Evolutionary conservation across 1,139 yeast species (phyloP).

Genomic region (Lodderomyces pseudojiufengensis): DNA sequence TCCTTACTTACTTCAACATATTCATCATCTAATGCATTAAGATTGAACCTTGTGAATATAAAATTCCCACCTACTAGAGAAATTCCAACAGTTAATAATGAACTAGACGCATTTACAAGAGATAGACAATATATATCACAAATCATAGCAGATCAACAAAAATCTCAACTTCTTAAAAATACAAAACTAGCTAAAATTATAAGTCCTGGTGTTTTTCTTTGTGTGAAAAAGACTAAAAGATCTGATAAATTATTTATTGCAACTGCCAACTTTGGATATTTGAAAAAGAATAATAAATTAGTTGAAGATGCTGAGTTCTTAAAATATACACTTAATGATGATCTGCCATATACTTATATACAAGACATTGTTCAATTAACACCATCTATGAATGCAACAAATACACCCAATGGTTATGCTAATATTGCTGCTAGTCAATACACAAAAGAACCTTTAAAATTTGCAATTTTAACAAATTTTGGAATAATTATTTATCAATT

Average conservation of each 20-base stretch:
- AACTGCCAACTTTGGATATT: constrained; percentile 78
- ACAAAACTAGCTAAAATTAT: constrained; percentile 52
- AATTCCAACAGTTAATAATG: constrained; percentile 51
- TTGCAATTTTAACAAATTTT: constrained; percentile 78
- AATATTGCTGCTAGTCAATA: constrained; percentile 87
- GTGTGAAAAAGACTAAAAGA: constrained; percentile 41
- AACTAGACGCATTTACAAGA: constrained; percentile 42
- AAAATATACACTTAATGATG: constrained; percentile 42
- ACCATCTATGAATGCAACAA: constrained; percentile 67
- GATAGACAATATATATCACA: constrained; percentile 43
- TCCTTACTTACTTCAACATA: constrained; percentile 25
- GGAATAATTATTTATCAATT: constrained; percentile 76
- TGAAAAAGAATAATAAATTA: constrained; percentile 66
- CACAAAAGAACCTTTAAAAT: constrained; percentile 54
- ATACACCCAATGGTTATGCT: constrained; percentile 72
- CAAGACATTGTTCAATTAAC: constrained; percentile 72
- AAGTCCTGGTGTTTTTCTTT: constrained; percentile 79
- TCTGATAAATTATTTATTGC: constrained; percentile 64
- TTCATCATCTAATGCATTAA: constrained; percentile 25
- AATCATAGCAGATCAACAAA: constrained; percentile 42
- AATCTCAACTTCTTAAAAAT: constrained; percentile 43
- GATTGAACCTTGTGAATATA: constrained; percentile 47
- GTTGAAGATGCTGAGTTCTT: constrained; percentile 81
- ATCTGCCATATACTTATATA: constrained; percentile 36
- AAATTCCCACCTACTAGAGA: constrained; percentile 76